These are phyloP conservation scores for Aspergillus pseudoterreus DNA, from an alignment of 2,329 filamentous ascomycete genomes.

Conservation along the genomic window DNA sequence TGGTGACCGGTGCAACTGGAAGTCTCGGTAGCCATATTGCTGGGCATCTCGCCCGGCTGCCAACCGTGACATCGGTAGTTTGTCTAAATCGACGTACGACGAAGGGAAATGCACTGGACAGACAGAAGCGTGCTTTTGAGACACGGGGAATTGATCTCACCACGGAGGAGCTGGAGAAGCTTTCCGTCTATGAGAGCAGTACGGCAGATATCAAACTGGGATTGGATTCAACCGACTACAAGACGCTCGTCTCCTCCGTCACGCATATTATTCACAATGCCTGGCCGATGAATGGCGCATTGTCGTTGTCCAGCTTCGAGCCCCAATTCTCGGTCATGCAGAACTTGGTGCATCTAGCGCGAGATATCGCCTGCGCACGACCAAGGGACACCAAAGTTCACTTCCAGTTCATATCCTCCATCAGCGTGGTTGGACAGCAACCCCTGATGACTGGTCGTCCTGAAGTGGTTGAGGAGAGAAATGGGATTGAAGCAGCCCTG, in stretches of 20 bases:
- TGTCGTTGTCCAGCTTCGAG: constrained; percentile 17
- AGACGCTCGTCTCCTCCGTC: constrained; percentile 32
- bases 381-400: constrained; percentile 15
- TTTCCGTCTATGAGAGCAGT: constrained; percentile 49
- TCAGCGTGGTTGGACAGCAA: constrained; percentile 37
- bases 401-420: constrained; percentile 44
- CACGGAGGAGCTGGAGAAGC: constrained; percentile 27
- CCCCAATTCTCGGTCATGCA: constrained; percentile 43
- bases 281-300: constrained; percentile 25
- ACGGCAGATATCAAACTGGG: constrained; percentile 48
- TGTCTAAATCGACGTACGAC: constrained; percentile 47
- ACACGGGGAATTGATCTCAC: constrained; percentile 22
- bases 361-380: constrained; percentile 23
- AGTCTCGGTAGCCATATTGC: constrained; percentile 41
- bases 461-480: constrained; percentile 43
- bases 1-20: constrained; percentile 42
- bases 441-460: constrained; percentile 19
- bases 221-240: constrained; percentile 39
- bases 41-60: constrained; percentile 29
- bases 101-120: constrained; percentile 18
- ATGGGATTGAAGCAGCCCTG: constrained; percentile 39
- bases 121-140: constrained; percentile 34
- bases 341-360: constrained; percentile 47
- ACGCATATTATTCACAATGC: constrained; percentile 46
- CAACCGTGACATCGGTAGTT: constrained; percentile 31